Evolutionary conservation across 179 eudicot species (phyloP).

Genomic region (Sideroxylon spinosum): DNA sequence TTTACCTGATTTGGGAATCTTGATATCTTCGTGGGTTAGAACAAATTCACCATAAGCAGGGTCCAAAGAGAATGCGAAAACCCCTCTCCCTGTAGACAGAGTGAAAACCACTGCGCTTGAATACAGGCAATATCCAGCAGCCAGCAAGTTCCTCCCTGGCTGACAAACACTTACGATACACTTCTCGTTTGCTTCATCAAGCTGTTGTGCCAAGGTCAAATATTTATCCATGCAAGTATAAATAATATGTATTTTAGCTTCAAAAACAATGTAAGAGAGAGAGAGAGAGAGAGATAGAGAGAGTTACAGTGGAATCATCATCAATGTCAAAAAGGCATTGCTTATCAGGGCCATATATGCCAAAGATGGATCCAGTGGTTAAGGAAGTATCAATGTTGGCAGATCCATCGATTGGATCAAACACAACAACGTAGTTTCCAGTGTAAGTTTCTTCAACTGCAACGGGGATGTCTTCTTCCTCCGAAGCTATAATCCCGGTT

Average conservation of each 20-base stretch:
- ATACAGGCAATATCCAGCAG: conserved; percentile 52
- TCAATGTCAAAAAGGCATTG: conserved; percentile 35
- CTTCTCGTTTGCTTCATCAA: conserved; percentile 36
- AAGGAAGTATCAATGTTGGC: conserved; percentile 41
- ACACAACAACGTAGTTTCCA: conserved; percentile 49
- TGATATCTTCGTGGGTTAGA: conserved; percentile 63
- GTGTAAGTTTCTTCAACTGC: conserved; percentile 51
- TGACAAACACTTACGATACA: conserved; percentile 49
- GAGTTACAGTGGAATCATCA: conserved; percentile 43
- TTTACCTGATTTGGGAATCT: conserved; percentile 82
- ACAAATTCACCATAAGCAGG: conserved; percentile 96
- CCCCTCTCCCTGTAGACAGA: conserved; percentile 41
- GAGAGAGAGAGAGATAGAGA: background rate
- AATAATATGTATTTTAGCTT: background rate
- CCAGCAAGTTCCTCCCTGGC: conserved; percentile 46
- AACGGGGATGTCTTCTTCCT: conserved; percentile 51
- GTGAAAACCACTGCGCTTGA: conserved; percentile 46
- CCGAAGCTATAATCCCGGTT: conserved; percentile 49
- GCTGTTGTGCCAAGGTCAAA: conserved; percentile 20
- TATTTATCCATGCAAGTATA: background rate
- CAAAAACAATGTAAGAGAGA: background rate
- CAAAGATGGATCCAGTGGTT: conserved; percentile 50
- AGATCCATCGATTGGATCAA: conserved; percentile 46
- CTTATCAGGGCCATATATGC: conserved; percentile 40
- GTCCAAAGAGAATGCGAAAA: conserved; percentile 50